phyloP scores from a whole-genome alignment of 805 yeast genomes.

The Helenozyma rhizophorensis region DNA sequence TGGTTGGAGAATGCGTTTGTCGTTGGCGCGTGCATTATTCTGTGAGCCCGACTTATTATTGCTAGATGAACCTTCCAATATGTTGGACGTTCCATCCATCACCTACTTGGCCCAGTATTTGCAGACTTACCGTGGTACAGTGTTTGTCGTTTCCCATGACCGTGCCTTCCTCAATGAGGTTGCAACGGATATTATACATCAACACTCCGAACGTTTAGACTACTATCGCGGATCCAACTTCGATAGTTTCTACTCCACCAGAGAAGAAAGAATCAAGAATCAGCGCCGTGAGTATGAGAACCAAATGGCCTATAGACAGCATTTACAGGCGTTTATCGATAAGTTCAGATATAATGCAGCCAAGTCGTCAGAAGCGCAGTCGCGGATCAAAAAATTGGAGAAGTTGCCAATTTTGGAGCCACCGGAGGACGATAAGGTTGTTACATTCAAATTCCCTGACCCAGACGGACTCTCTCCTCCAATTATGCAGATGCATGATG shows the following conservation, averaged over 20 bases:
- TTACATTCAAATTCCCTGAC: constrained; percentile 90
- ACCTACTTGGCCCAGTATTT: constrained; percentile 88
- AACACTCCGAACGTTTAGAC: constrained; percentile 94
- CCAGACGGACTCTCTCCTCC: constrained; percentile 94
- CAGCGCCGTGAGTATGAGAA: constrained; percentile 94
- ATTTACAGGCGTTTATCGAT: constrained; percentile 91
- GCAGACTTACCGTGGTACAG: constrained; percentile 87
- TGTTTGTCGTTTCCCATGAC: constrained; percentile 95
- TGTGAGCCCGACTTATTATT: constrained; percentile 92
- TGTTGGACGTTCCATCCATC: constrained; percentile 99
- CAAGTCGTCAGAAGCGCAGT: constrained; percentile 95
- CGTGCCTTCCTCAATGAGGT: constrained; percentile 95
- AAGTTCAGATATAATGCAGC: constrained; percentile 97
- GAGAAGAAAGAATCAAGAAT: constrained; percentile 92
- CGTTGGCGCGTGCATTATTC: constrained; percentile 96
- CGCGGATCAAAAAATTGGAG: constrained; percentile 94
- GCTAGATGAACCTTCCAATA: constrained; percentile 98
- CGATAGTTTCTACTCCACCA: constrained; percentile 86
- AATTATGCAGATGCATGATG: constrained; percentile 80
- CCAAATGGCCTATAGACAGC: constrained; percentile 94
- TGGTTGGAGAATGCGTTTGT: constrained; percentile 99
- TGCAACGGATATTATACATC: constrained; percentile 97
- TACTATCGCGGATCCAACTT: constrained; percentile 93
- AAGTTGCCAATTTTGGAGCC: constrained; percentile 89
- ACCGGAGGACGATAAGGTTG: constrained; percentile 85